A percentile compares a stretch with the other conserved stretches of the same genome.
Conservation (phyloP, 2,329 filamentous ascomycete genomes). For the Penicillium sp. region DNA sequence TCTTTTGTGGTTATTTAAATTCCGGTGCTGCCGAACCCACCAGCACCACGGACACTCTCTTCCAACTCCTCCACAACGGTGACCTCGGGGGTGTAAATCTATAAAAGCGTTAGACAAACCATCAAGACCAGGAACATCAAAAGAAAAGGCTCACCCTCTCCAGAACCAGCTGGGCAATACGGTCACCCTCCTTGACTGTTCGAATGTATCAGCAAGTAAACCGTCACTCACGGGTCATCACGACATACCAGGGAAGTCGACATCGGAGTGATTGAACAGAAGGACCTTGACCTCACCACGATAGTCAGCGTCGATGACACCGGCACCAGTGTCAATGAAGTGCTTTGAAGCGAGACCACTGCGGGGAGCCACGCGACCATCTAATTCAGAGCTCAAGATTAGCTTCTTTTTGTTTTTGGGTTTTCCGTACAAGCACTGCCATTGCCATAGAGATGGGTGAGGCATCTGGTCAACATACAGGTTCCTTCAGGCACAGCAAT, state of each 20-base stretch:
- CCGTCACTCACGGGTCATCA: not conserved
- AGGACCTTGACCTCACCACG: slow-evolving; percentile 90
- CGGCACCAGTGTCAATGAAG: slow-evolving; percentile 93
- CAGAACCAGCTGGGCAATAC: slow-evolving; percentile 87
- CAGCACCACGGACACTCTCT: slow-evolving; percentile 84
- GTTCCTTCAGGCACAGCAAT: slow-evolving; percentile 89
- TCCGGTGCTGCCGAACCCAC: slow-evolving; percentile 89
- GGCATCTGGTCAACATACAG: slow-evolving; percentile 60
- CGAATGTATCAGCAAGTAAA: slow-evolving; percentile 1
- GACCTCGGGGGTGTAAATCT: slow-evolving; percentile 89
- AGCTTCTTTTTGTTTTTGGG: not conserved
- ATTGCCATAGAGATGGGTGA: not conserved
- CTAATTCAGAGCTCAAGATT: slow-evolving; percentile 46
- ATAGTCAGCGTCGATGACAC: slow-evolving; percentile 98
- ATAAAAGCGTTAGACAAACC: slow-evolving; percentile 4
- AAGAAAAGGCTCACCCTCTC: slow-evolving; percentile 61
- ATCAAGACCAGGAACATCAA: not conserved
- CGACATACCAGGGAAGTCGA: slow-evolving; percentile 63
- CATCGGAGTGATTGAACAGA: slow-evolving; percentile 86
- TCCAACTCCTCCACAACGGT: slow-evolving; percentile 84
- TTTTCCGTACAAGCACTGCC: not conserved
- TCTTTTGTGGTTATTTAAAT: slow-evolving; percentile 12
- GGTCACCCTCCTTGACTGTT: slow-evolving; percentile 75
- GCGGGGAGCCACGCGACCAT: slow-evolving; percentile 85
- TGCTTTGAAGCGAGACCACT: slow-evolving; percentile 91